Evolutionary conservation across 768 basidiomycete genomes (phyloP).

Genomic region (Zangia roseola): DNA sequence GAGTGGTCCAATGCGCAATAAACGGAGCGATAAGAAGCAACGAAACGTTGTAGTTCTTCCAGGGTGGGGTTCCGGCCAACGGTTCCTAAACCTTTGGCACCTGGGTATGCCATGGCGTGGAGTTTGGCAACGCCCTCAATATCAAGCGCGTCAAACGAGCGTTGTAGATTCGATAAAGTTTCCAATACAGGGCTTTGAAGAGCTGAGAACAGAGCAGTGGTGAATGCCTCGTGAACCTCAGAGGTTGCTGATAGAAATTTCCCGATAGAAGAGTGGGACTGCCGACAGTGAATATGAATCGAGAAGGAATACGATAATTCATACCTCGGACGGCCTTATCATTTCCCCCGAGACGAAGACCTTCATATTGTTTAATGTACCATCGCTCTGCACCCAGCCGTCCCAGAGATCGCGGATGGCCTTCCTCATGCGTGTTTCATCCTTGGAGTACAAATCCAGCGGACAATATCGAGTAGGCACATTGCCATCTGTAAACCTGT

Average conservation of each 20-base stretch:
- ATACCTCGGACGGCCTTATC: slow-evolving; percentile 57
- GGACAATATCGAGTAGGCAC: slow-evolving; percentile 69
- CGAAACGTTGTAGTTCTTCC: slow-evolving; percentile 64
- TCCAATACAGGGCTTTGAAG: slow-evolving; percentile 51
- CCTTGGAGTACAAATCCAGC: slow-evolving; percentile 82
- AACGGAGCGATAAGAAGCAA: slow-evolving; percentile 49
- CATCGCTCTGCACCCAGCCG: slow-evolving; percentile 64
- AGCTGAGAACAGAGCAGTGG: slow-evolving; percentile 45
- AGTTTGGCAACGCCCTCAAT: slow-evolving; percentile 73
- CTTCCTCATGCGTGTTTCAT: slow-evolving; percentile 53
- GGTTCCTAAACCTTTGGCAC: slow-evolving; percentile 25
- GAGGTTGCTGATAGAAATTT: slow-evolving; percentile 17
- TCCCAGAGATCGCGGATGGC: slow-evolving; percentile 75
- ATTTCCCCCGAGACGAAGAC: slow-evolving; percentile 69
- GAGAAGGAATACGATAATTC: slow-evolving; percentile 16
- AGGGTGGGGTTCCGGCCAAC: slow-evolving; percentile 52
- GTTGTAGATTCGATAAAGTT: slow-evolving; percentile 61
- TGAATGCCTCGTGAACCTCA: slow-evolving; percentile 50
- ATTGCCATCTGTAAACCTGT: slow-evolving; percentile 38
- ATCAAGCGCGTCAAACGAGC: slow-evolving; percentile 76
- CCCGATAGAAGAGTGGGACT: slow-evolving; percentile 9
- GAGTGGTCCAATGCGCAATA: slow-evolving; percentile 36
- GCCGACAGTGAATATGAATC: background rate
- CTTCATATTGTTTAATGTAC: slow-evolving; percentile 76
- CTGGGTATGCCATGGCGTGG: slow-evolving; percentile 20